Base-by-base conservation (phyloP, 441 rosid species). In the Pelargonium fulgidum region DNA sequence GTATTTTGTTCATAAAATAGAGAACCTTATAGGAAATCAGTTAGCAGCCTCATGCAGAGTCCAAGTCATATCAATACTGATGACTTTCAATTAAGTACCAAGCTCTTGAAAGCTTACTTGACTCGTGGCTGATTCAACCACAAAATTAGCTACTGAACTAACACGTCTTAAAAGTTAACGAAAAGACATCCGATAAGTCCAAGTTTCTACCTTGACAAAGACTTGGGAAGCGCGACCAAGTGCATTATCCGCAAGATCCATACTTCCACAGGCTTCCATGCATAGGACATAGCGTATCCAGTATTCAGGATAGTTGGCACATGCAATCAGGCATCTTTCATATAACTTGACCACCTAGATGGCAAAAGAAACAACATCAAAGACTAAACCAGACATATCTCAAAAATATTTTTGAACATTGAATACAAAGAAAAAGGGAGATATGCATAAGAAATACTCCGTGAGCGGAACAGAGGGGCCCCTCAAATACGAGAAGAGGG, bases 321-420 rank as follows among this genome's bases (percentile, higher is more conserved):
- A 94, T 5, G 99, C 96, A 77, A 94, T 84, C 36, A 94, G 78
- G 80, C 98, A 94, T 75, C 98, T 89, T 82, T 94, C 99, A 81
- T 89, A 94, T 65, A 90, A 72, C 84, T 90, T 92, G 71, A 90
- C 89, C 77, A 92, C 96, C 99, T 94, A 70, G 11, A 7, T 54
- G 7, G 11, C 71, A 22, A 73, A 70, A 72, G 74, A 70, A 52
- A 72, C 66, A 61, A 50, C 65, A 77, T 76, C 48, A 59, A 54
- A 68, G 68, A 70, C 79, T 50, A 76, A 52, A 45, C 75, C 24
- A 77, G 45, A 54, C 20, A 42, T 24, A 68, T 68, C 26, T 61
- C 70, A 5, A 63, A 69, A 68, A 45, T 61, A 62, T 77, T 71
- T 62, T 66, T 10, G 12, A 65, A 42, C 52, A 70, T 75, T 39